These are phyloP conservation scores for Apodospora peruviana DNA, from an alignment of 495 filamentous ascomycete genomes.

Conservation along the genomic window DNA sequence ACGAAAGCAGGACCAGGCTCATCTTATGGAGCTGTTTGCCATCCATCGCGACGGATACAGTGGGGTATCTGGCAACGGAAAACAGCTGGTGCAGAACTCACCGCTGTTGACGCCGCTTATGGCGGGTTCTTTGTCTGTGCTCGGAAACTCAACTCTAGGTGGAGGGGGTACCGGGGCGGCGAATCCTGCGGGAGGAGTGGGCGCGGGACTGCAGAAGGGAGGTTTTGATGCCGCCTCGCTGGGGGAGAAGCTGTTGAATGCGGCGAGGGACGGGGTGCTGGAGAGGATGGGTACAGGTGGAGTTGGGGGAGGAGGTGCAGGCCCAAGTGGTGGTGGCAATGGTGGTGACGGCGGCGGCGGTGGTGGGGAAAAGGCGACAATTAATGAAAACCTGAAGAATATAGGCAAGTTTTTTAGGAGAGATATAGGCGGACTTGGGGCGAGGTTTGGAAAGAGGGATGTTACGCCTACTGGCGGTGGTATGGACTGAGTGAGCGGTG, in stretches of 20 bases:
- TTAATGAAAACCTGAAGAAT: slow-evolving; percentile 90
- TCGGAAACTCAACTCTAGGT: slow-evolving; percentile 30
- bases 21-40: slow-evolving; percentile 82
- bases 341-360: slow-evolving; percentile 62
- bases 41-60: slow-evolving; percentile 58
- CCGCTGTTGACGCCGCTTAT: slow-evolving; percentile 58
- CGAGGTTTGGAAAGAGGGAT: slow-evolving; percentile 57
- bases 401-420: slow-evolving; percentile 94
- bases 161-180: slow-evolving; percentile 5
- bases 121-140: slow-evolving; percentile 15
- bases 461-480: slow-evolving; percentile 23
- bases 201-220: slow-evolving; percentile 24
- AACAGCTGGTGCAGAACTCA: slow-evolving; percentile 51
- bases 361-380: slow-evolving; percentile 57
- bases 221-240: slow-evolving; percentile 69
- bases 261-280: slow-evolving; percentile 82
- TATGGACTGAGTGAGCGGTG: neutral
- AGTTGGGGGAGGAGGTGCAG: slow-evolving; percentile 38
- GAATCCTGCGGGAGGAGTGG: slow-evolving; percentile 22
- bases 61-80: slow-evolving; percentile 48
- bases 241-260: slow-evolving; percentile 69
- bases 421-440: slow-evolving; percentile 78
- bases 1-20: slow-evolving; percentile 71
- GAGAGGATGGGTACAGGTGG: slow-evolving; percentile 53
- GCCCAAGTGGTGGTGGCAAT: slow-evolving; percentile 1